Conservation (phyloP, 2,329 filamentous ascomycete genomes). For the Stemphylium vesicarium region DNA sequence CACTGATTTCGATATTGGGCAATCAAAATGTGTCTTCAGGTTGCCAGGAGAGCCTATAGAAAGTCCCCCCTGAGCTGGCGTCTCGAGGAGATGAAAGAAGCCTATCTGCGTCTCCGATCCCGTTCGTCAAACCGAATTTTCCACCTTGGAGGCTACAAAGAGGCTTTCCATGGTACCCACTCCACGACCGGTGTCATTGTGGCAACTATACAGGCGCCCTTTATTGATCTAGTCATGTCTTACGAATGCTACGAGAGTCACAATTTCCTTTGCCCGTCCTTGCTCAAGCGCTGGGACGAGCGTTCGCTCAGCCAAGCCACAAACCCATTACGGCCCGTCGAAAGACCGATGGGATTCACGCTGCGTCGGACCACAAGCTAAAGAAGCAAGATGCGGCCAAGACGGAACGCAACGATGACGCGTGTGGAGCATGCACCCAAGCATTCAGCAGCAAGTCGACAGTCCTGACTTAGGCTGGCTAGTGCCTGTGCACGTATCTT, state of each 20-base stretch:
- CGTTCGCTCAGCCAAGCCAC: neutral
- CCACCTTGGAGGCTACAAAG: no score
- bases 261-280: no score
- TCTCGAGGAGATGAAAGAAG: neutral
- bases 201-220: no score
- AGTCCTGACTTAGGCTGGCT: constrained; percentile 11
- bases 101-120: neutral
- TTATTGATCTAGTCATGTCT: no score
- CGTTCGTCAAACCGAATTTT: no score
- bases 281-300: no score
- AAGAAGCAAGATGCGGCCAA: constrained; percentile 13
- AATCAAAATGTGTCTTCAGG: constrained; percentile 15
- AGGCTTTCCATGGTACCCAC: no score
- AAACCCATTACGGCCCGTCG: neutral
- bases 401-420: constrained; percentile 5
- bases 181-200: no score
- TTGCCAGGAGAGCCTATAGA: constrained; percentile 5
- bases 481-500: constrained; percentile 15
- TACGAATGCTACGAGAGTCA: no score
- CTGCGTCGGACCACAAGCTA: neutral
- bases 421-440: constrained; percentile 1
- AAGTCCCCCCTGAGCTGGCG: neutral
- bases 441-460: constrained; percentile 1
- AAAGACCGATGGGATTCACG: neutral
- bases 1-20: constrained; percentile 15